Evolutionary conservation across 2,329 filamentous ascomycete species (phyloP).

Genomic region (Paecilomyces sp.): DNA sequence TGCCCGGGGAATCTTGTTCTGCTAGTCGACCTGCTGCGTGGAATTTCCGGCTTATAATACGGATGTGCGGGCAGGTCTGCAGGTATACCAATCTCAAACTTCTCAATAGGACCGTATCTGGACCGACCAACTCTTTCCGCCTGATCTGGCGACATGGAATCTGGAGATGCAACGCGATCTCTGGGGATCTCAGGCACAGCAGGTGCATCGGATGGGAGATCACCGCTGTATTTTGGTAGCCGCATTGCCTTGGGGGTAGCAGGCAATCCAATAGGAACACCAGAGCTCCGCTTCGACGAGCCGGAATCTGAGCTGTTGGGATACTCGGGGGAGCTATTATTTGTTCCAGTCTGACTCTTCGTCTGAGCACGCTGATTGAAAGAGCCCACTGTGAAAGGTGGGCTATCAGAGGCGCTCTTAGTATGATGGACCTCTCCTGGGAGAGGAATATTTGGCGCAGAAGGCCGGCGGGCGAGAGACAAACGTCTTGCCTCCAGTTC

Average conservation of each 20-base stretch:
- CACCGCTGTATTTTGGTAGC: conserved; percentile 58
- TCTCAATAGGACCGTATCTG: conserved; percentile 31
- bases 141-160: conserved; percentile 30
- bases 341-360: conserved; percentile 24
- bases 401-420: conserved; percentile 40
- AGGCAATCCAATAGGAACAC: conserved; percentile 64
- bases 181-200: conserved; percentile 53
- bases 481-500: conserved; percentile 84
- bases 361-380: conserved; percentile 26
- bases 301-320: conserved; percentile 32
- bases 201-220: conserved; percentile 41
- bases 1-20: conserved; percentile 24
- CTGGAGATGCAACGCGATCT: conserved; percentile 28
- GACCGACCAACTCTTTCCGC: conserved; percentile 29
- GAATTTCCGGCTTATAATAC: conserved; percentile 31
- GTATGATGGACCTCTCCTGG: conserved; percentile 49
- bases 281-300: conserved; percentile 38
- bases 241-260: conserved; percentile 89
- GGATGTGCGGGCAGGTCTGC: conserved; percentile 33
- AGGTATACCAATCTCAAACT: conserved; percentile 18
- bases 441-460: conserved; percentile 71
- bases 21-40: conserved; percentile 35
- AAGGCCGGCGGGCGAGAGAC: conserved; percentile 73
- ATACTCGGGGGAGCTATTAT: conserved; percentile 31
- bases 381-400: conserved; percentile 25